Conservation (phyloP, 2,329 filamentous ascomycete genomes). For the Aspergillus eucalypticola region DNA sequence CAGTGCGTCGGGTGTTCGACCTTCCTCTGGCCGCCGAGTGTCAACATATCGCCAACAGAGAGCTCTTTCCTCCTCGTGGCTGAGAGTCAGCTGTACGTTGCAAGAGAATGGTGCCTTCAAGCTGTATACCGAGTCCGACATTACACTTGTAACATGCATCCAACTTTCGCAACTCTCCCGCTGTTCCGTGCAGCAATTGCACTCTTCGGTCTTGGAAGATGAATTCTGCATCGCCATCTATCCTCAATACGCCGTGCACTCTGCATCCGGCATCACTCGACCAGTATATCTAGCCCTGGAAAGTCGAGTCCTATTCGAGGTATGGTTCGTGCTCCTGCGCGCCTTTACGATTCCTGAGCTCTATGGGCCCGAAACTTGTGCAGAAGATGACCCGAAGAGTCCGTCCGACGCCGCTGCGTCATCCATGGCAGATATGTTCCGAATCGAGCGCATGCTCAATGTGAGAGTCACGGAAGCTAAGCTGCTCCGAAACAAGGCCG, state of each 20-base stretch:
- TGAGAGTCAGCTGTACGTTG: constrained; percentile 85
- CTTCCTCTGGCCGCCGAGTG: constrained; percentile 44
- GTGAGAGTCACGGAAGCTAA: constrained; percentile 65
- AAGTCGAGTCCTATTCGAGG: constrained; percentile 86
- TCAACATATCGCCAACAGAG: constrained; percentile 59
- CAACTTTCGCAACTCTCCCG: constrained; percentile 86
- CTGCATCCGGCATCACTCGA: constrained; percentile 74
- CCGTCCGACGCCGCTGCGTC: constrained; percentile 31
- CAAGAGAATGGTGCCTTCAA: constrained; percentile 95
- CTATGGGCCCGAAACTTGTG: constrained; percentile 63
- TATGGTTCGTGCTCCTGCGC: constrained; percentile 90
- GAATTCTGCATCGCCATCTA: constrained; percentile 96
- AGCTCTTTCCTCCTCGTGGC: constrained; percentile 69
- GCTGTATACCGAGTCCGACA: constrained; percentile 82
- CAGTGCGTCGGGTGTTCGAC: constrained; percentile 40
- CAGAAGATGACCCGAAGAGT: constrained; percentile 46
- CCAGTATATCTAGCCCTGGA: constrained; percentile 89
- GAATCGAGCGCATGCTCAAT: constrained; percentile 63
- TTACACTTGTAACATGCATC: constrained; percentile 75
- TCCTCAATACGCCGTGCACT: constrained; percentile 79
- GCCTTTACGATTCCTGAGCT: constrained; percentile 91
- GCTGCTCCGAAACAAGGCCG: constrained; percentile 43
- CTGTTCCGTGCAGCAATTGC: constrained; percentile 85
- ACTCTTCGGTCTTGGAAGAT: constrained; percentile 86
- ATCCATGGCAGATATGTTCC: constrained; percentile 61